Conservation (phyloP, 2,329 filamentous ascomycete genomes). For the Sporothrix brunneoviolacea region DNA sequence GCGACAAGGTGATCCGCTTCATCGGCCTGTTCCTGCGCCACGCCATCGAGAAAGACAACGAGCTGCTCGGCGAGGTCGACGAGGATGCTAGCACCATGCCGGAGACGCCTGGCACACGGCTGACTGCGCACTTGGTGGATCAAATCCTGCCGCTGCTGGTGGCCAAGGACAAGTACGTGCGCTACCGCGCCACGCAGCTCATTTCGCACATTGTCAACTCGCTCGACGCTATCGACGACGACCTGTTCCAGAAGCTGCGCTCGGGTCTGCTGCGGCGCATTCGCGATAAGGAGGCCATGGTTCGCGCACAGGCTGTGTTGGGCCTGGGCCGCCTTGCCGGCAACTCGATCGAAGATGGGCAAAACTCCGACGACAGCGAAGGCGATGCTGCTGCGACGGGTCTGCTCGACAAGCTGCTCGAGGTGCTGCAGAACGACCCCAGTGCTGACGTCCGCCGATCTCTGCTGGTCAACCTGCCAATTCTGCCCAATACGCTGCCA, state of each 20-base stretch:
- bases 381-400: slow-evolving; percentile 57
- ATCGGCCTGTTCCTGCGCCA: slow-evolving; percentile 78
- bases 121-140: slow-evolving; percentile 68
- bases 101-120: slow-evolving; percentile 76
- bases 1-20: slow-evolving; percentile 80
- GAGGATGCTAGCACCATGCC: slow-evolving; percentile 64
- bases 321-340: slow-evolving; percentile 80
- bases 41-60: slow-evolving; percentile 62
- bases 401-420: slow-evolving; percentile 74
- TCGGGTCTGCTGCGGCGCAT: slow-evolving; percentile 76
- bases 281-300: slow-evolving; percentile 87
- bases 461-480: slow-evolving; percentile 82
- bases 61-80: slow-evolving; percentile 58
- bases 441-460: slow-evolving; percentile 88
- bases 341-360: slow-evolving; percentile 65
- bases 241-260: slow-evolving; percentile 76
- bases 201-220: slow-evolving; percentile 89
- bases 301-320: slow-evolving; percentile 85
- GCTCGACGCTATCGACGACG: slow-evolving; percentile 85
- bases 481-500: slow-evolving; percentile 73
- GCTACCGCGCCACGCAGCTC: slow-evolving; percentile 84
- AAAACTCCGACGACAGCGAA: slow-evolving; percentile 63
- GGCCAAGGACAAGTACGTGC: slow-evolving; percentile 86
- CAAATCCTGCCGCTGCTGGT: slow-evolving; percentile 68
- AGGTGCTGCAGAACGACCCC: slow-evolving; percentile 87